Base-by-base conservation (phyloP, 805 yeast species). In the Candida khao-thaluensis region DNA sequence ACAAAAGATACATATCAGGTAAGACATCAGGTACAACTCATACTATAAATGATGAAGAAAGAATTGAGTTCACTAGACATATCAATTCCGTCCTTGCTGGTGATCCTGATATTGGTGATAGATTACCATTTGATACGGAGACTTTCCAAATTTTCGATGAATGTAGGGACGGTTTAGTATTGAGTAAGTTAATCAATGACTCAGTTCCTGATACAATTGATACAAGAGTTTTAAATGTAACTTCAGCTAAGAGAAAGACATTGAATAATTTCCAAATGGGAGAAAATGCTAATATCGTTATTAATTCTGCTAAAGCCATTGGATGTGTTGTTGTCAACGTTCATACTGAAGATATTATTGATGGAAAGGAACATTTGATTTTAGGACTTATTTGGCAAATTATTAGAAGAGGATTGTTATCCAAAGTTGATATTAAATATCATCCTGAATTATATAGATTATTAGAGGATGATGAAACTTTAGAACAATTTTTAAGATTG, bases 191-290 rank as follows among this genome's bases (percentile, higher is more conserved):
- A 59, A 89, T 93, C 62, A 93, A 93, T 61, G 99, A 93, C 66
- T 88, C 97, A 22, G 99, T 93, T 23, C 96, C 98, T 7, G 96
- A 93, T 65, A 93, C 99, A 8, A 93, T 93, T 54, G 99, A 93
- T 69, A 90, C 97, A 7, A 85, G 99, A 74, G 99, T 93, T 12
- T 76, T 93, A 59, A 93, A 93, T 64, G 71, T 82, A 60, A 95
- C 98, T 17, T 85, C 83, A 60, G 58, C 60, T 11, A 75, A 76
- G 51, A 85, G 84, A 43, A 90, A 87, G 65, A 65, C 76, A 12
- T 76, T 93, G 60, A 93, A 93, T 72, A 87, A 88, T 58, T 93
- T 93, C 74, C 93, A 90, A 49, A 91, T 95, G 81, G 78, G 85
- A 49, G 99, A 93, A 69, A 93, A 93, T 65, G 96, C 98, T 38